Base-by-base conservation (phyloP, 1,284 basidiomycete genomes). In the Serendipita sp. region DNA sequence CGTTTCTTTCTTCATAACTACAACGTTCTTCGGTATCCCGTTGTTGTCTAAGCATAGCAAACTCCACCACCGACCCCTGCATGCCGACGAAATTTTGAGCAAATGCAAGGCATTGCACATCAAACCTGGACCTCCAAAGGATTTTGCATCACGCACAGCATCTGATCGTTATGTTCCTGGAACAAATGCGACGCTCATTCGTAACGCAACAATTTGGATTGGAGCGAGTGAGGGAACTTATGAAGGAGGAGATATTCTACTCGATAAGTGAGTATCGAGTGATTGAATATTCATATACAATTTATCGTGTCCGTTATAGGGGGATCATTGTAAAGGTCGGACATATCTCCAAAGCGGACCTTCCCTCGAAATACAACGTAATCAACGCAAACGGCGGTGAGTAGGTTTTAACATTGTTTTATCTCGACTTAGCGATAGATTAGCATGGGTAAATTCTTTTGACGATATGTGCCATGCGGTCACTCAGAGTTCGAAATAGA, bases 201-300 rank as follows among this genome's bases (percentile, higher is more conserved):
- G 79, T 70, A 92, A 94, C 71, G 89, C 83, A 1, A 84, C 82
- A 0, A 78, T 95, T 17, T 90, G 91, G 79, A 91, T 82, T 0
- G 82, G 82, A n/a, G 67, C 67, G 41, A 68, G 74, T 47, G 78
- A 81, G 60, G 82, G 81, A 26, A 77, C 77, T 1, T 75, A 83
- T 64, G 63, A 83, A 15, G 66, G 67, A n/a, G 81, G 78, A 15
- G 81, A 83, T 65, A 71, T 84, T 17, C 73, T 82, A 13, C 64
- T 84, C 44, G 79, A 80, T 67, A 77, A 77, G 43, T 34, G 17
- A 58, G 53, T 58, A 12, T 26, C 29, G 22, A 26, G 49, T 53
- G 22, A 13, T 53, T 17, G 42, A 44, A 17, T 44, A 12, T 12
- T 44, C 12, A 44, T 17, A 12, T 12, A 2, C 15, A 58, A 58